Evolutionary conservation across 352 stramenopile species (phyloP), one percentile per base, ranked within the genome.

Genomic region (Phytophthora macrochlamydospora): DNA sequence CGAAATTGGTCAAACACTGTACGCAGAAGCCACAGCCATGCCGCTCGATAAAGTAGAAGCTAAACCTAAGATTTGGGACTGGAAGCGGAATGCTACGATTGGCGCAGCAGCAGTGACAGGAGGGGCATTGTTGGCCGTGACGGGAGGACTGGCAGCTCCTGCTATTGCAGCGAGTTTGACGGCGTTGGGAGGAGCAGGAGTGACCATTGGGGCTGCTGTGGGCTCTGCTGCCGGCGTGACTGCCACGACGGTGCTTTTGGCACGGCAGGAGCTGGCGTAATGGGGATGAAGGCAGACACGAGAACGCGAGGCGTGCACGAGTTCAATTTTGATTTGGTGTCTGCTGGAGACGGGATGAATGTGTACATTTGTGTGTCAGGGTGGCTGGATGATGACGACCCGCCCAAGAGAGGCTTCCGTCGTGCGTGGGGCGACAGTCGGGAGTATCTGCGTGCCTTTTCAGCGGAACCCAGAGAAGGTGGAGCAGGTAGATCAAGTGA

Each of bases 331-430:
- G 86, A 95, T 59, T 71, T 95, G 24, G 69, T 95, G 8, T 90
- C 88, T 9, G 73, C 86, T 0, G 88, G 88, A 38, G 84, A 93
- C 42, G 83, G 88, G 28, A 94, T 95, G 88, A 93, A 93, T 46
- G 88, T 95, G 32, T 95, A 95, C 74, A 91, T 95, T 61, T 95
- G 88, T 59, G 63, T 95, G 18, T 90, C 85, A 5, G 88, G 88
- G 0, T 95, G 88, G 88, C 66, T 95, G 14, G 88, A 95, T 48
- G 76, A 94, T 32, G 83, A 95, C 12, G 84, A 93, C 14, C 79
- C 83, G 3, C 67, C 75, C 0, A 61, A 24, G 1, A 62, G 68
- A n/a, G 82, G 85, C 2, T 94, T 94, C 33, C 84, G 85, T 35
- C 78, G 83, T 38, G 71, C 86, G 3, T 95, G 87, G 87, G 88